Evolutionary conservation across 345 rosid genomes (phyloP).

Genomic region (Erysimum cheiranthoides): DNA sequence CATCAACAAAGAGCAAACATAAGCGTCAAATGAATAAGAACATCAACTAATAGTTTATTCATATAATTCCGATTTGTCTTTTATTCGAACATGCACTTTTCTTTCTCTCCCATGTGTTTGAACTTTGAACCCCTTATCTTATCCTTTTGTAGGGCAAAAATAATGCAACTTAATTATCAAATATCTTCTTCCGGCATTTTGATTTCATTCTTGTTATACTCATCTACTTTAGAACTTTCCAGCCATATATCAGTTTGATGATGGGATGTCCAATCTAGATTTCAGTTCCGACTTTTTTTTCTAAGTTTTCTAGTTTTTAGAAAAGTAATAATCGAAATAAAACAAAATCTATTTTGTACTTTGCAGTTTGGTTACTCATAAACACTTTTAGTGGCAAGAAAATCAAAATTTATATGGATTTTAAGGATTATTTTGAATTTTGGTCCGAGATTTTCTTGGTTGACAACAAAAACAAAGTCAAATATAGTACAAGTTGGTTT

Average conservation of each 20-base stretch:
- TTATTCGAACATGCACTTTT: slow-evolving; percentile 35
- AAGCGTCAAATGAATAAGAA: slow-evolving; percentile 36
- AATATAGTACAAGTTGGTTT: too few species aligned
- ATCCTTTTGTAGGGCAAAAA: slow-evolving; percentile 26
- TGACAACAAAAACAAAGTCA: too few species aligned
- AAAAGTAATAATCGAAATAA: neutral
- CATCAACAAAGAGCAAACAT: slow-evolving; percentile 30
- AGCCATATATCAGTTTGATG: neutral
- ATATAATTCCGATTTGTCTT: slow-evolving; percentile 37
- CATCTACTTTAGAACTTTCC: slow-evolving; percentile 17
- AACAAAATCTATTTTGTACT: neutral
- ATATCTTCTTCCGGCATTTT: neutral
- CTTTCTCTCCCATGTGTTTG: slow-evolving; percentile 36
- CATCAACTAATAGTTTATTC: slow-evolving; percentile 32
- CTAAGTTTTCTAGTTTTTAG: neutral
- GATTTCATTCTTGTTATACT: slow-evolving; percentile 9
- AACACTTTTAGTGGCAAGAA: too few species aligned
- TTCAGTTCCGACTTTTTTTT: slow-evolving; percentile 25
- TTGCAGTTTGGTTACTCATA: too few species aligned
- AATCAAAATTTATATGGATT: too few species aligned
- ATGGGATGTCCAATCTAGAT: neutral
- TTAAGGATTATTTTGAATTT: too few species aligned
- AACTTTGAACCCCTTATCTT: slow-evolving; percentile 16
- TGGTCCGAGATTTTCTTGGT: too few species aligned
- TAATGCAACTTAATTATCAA: slow-evolving; percentile 18